Percentiles rank a stretch among this genome's conserved stretches.
phyloP scores from a whole-genome alignment of 2,329 filamentous ascomycete species.

The Ophiostoma ips region DNA sequence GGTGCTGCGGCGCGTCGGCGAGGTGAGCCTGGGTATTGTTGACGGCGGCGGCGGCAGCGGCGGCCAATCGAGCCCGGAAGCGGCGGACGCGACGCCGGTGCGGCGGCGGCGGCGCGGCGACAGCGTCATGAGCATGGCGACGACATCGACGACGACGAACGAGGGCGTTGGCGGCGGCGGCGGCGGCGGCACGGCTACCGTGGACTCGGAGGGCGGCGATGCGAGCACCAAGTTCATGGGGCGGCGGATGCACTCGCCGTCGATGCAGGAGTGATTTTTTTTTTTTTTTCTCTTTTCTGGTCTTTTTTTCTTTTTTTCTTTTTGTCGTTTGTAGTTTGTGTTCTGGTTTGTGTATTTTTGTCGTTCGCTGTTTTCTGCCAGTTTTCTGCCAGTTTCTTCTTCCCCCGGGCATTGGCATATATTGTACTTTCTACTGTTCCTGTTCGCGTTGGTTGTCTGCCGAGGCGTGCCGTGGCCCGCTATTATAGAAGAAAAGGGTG shows the following conservation, averaged over 20 bases:
- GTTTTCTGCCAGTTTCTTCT: not conserved
- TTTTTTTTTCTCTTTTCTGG: not conserved
- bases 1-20: slow-evolving; percentile 69
- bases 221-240: slow-evolving; percentile 17
- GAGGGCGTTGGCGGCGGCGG: not conserved
- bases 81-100: too few relatives aligned
- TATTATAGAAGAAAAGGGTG: not conserved
- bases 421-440: not conserved
- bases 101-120: slow-evolving; percentile 8
- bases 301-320: not conserved
- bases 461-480: not conserved
- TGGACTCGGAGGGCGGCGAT: slow-evolving; percentile 16
- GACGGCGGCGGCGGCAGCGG: slow-evolving; percentile 7
- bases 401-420: not conserved
- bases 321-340: not conserved
- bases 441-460: not conserved
- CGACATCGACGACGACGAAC: slow-evolving; percentile 7
- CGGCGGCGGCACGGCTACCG: not conserved
- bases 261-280: not conserved
- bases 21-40: slow-evolving; percentile 50
- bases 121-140: slow-evolving; percentile 13
- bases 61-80: too few relatives aligned
- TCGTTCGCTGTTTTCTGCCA: not conserved
- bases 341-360: not conserved
- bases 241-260: slow-evolving; percentile 10